phyloP scores from a whole-genome alignment of 2,329 filamentous ascomycete genomes.

The Aspergillus sp. region DNA sequence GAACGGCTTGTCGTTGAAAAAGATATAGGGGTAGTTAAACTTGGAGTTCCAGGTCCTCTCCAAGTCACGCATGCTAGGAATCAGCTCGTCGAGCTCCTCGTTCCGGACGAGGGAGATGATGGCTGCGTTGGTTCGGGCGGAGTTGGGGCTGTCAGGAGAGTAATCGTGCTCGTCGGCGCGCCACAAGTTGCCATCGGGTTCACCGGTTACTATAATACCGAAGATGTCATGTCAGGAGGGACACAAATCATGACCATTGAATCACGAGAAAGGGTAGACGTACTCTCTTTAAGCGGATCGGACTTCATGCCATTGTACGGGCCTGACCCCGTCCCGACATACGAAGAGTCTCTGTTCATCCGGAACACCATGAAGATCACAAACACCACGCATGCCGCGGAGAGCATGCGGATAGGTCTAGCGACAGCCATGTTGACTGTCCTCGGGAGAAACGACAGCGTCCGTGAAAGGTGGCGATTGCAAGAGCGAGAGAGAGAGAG shows the following conservation, averaged over 20 bases:
- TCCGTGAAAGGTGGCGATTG: neutral
- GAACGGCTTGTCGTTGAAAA: slow-evolving; percentile 96
- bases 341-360: slow-evolving; percentile 56
- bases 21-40: slow-evolving; percentile 99
- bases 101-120: slow-evolving; percentile 90
- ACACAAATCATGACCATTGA: neutral
- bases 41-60: slow-evolving; percentile 97
- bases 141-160: slow-evolving; percentile 69
- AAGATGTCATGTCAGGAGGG: slow-evolving; percentile 16
- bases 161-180: slow-evolving; percentile 76
- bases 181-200: slow-evolving; percentile 75
- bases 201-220: slow-evolving; percentile 65
- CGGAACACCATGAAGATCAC: slow-evolving; percentile 79
- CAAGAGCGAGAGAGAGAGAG: neutral
- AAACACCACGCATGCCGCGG: slow-evolving; percentile 67
- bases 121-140: slow-evolving; percentile 88
- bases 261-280: slow-evolving; percentile 31
- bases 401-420: slow-evolving; percentile 78
- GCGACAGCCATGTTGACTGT: slow-evolving; percentile 71
- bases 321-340: slow-evolving; percentile 41
- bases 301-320: slow-evolving; percentile 62
- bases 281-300: slow-evolving; percentile 87
- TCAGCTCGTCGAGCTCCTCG: slow-evolving; percentile 78
- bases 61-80: slow-evolving; percentile 85
- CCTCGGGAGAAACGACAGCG: slow-evolving; percentile 20